Base-by-base conservation (phyloP, 768 basidiomycete genomes). In the Tubosaeta brunneosetosa region DNA sequence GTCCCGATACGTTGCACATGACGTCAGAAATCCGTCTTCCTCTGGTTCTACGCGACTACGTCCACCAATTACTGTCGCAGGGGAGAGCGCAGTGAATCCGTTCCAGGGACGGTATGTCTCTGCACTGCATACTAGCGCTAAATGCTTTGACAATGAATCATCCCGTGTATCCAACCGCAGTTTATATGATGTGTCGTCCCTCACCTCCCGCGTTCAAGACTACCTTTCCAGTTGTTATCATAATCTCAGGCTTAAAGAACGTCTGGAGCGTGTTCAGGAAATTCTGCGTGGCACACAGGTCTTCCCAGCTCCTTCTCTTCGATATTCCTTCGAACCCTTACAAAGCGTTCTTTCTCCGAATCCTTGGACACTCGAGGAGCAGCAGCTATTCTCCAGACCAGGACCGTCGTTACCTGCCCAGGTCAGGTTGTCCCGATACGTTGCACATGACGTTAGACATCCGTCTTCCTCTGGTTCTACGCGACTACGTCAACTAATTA, bases 151-250 rank as follows among this genome's bases (percentile, higher is more conserved):
- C 22, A 22, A 22, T 22, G 22, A 22, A 22, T 22, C 22, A 3
- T 22, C 22, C 22, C 3, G 22, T 22, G 22, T 22, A 22, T 22
- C 22, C 22, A 9, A 42, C 17, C 16, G 22, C 9, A n/a, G 12
- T 3, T 42, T 11, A 14, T 56, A 60, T 16, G 12, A 61, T 34
- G 31, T 57, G 16, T 1, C 11, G n/a, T 14, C 22, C 1, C 25
- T 64, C 16, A 33, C 22, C 0, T 31, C 47, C n/a, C 34, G 42
- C 3, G 19, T 51, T 22, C 14, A 12, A 10, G 16, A 10, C 4
- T 12, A 55, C 31, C 61, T 61, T n/a, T 17, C 36, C 3, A 52
- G 48, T 41, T 51, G 62, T 22, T 60, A 54, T 26, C 48, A 33
- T 16, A 63, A 63, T 25, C 14, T 27, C 7, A 19, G 43, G 25